These are phyloP conservation scores for Malus hybrid DNA, from an alignment of 331 rosid species.

Conservation along the genomic window DNA sequence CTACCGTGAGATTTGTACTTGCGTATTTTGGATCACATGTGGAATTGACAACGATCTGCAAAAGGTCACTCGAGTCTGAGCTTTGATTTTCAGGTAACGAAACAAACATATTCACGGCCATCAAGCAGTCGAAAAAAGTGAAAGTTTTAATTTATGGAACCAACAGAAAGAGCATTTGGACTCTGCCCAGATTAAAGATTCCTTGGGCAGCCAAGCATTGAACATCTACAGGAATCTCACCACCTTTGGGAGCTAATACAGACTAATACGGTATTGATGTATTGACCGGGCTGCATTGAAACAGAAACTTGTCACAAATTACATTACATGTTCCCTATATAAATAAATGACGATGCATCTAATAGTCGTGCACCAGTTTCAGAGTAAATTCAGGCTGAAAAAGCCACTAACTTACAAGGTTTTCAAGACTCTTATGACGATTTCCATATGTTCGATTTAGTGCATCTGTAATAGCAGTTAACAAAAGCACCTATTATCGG, in stretches of 20 bases:
- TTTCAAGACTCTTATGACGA: constrained; percentile 46
- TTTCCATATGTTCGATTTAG: constrained; percentile 81
- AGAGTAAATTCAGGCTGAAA: no score
- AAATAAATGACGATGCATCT: no score
- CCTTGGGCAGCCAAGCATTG: constrained; percentile 60
- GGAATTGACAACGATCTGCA: constrained; percentile 72
- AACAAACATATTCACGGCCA: not conserved
- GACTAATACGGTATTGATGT: constrained; percentile 65
- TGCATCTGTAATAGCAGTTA: constrained; percentile 87
- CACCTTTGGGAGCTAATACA: constrained; percentile 35
- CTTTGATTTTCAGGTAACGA: not conserved
- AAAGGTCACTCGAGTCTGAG: not conserved
- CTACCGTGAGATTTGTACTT: constrained; percentile 21
- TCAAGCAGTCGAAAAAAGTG: not conserved
- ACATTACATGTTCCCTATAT: no score
- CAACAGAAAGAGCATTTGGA: not conserved
- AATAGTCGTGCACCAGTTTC: no score
- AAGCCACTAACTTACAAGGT: constrained; percentile 42
- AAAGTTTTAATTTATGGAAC: not conserved
- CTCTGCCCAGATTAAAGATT: constrained; percentile 73
- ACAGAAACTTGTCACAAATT: not conserved
- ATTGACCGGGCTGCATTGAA: constrained; percentile 58
- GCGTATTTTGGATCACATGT: constrained; percentile 47
- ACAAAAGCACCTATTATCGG: constrained; percentile 52
- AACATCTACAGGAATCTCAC: constrained; percentile 55